These are phyloP conservation scores for Ajuga chamaepitys DNA, from an alignment of 257 asterid species.

Conservation along the genomic window DNA sequence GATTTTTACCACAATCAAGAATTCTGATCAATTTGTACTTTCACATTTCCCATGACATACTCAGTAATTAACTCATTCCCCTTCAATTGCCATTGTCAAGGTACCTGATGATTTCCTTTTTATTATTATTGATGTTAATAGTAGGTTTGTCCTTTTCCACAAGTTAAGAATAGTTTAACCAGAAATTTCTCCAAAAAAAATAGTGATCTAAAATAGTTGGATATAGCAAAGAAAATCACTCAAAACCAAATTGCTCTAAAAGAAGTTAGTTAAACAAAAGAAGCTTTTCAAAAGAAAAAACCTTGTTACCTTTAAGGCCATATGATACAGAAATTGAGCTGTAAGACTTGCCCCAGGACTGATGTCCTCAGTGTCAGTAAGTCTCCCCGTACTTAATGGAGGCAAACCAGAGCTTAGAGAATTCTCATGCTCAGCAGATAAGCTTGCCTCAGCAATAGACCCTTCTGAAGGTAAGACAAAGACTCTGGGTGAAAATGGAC, in stretches of 20 bases:
- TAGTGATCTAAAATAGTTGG: not conserved
- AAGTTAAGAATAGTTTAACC: slow-evolving; percentile 6
- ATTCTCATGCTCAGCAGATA: slow-evolving; percentile 65
- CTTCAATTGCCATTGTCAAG: not conserved
- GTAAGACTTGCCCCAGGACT: slow-evolving; percentile 84
- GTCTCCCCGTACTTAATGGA: slow-evolving; percentile 64
- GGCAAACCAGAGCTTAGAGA: slow-evolving; percentile 92
- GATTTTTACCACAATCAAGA: not conserved
- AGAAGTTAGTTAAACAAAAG: too few relatives aligned
- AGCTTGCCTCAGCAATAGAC: slow-evolving; percentile 74
- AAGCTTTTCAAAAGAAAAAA: slow-evolving; percentile 10
- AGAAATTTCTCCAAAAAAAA: not conserved
- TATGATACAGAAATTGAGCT: slow-evolving; percentile 89
- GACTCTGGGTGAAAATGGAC: slow-evolving; percentile 86
- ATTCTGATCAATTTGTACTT: not conserved
- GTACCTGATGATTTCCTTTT: not conserved
- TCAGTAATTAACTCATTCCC: not conserved
- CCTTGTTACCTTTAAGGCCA: slow-evolving; percentile 65
- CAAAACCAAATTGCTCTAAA: slow-evolving; percentile 2
- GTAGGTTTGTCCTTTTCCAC: not conserved
- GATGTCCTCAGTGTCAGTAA: slow-evolving; percentile 63
- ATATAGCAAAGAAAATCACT: slow-evolving; percentile 4
- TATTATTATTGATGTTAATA: slow-evolving; percentile 3
- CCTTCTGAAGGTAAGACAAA: slow-evolving; percentile 99
- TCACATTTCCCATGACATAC: not conserved